phyloP scores from a whole-genome alignment of 169 alveolate genomes.

The Ichthyophthirius multifiliis region DNA sequence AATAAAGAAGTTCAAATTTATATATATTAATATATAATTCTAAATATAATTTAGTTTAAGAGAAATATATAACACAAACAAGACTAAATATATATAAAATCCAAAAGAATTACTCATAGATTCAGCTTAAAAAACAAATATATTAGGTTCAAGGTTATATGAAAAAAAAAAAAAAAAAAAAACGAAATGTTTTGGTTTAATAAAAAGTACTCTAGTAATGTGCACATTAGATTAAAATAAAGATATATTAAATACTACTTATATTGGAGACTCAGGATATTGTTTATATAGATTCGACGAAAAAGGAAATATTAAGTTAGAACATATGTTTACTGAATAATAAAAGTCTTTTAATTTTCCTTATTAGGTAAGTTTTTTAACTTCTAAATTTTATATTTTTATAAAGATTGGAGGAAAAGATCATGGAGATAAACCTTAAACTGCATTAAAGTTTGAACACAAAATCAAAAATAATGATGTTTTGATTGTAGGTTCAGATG shows the following conservation, averaged over 20 bases:
- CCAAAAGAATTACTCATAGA: not conserved
- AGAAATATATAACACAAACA: not conserved
- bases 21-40: too few species aligned
- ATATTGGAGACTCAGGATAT: conserved; percentile 79
- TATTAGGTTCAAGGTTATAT: not conserved
- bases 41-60: not conserved
- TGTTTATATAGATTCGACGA: conserved; percentile 48
- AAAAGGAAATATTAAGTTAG: not conserved
- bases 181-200: not conserved
- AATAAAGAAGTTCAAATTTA: too few species aligned
- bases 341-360: conserved; percentile 75
- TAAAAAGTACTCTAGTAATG: conserved; percentile 38
- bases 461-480: conserved; percentile 61
- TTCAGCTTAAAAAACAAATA: not conserved
- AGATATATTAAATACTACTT: conserved; percentile 11
- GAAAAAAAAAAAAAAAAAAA: too few species aligned
- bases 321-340: conserved; percentile 46
- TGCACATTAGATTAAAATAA: not conserved
- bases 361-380: conserved; percentile 26
- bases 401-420: conserved; percentile 54
- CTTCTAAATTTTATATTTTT: not conserved
- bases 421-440: conserved; percentile 39
- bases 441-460: conserved; percentile 40
- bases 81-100: not conserved
- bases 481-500: conserved; percentile 69